Evolutionary conservation across 2,329 filamentous ascomycete genomes (phyloP).

Genomic region (Claviceps pazoutovae): DNA sequence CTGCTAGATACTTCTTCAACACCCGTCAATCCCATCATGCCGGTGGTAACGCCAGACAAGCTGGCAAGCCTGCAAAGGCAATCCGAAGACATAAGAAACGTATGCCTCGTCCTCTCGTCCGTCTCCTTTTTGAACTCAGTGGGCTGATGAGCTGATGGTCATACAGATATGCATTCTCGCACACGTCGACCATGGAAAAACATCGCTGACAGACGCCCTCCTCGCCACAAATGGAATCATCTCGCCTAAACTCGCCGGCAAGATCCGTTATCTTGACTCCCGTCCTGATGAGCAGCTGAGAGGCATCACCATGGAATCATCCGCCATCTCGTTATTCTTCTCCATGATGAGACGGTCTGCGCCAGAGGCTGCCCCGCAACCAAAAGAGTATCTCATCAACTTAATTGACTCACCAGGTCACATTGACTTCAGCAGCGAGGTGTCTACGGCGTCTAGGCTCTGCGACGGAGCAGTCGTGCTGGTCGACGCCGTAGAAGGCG

Average conservation of each 20-base stretch:
- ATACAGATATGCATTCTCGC: slow-evolving; percentile 81
- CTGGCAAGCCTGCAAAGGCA: slow-evolving; percentile 80
- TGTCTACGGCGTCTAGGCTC: slow-evolving; percentile 84
- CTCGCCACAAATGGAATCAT: slow-evolving; percentile 99
- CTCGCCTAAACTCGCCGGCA: slow-evolving; percentile 90
- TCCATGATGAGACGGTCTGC: slow-evolving; percentile 68
- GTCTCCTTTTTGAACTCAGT: background rate
- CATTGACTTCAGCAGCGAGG: slow-evolving; percentile 97
- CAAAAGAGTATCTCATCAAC: slow-evolving; percentile 90
- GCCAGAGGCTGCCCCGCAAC: slow-evolving; percentile 52
- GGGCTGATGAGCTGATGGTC: background rate
- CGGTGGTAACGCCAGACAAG: slow-evolving; percentile 80
- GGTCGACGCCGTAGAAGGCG: slow-evolving; percentile 92
- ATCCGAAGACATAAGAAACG: slow-evolving; percentile 83
- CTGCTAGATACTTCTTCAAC: background rate
- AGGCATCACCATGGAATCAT: slow-evolving; percentile 99
- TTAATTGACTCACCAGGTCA: slow-evolving; percentile 95
- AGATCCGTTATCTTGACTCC: slow-evolving; percentile 95
- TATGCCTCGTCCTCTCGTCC: slow-evolving; percentile 27
- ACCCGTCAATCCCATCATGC: slow-evolving; percentile 47
- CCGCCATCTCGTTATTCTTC: slow-evolving; percentile 91
- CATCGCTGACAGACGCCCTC: slow-evolving; percentile 86
- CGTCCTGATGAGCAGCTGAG: slow-evolving; percentile 88
- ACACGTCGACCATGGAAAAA: slow-evolving; percentile 97
- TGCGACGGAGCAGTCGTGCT: slow-evolving; percentile 91